Conservation (phyloP, 2,329 filamentous ascomycete species). For the Cryphonectria naterciae region DNA sequence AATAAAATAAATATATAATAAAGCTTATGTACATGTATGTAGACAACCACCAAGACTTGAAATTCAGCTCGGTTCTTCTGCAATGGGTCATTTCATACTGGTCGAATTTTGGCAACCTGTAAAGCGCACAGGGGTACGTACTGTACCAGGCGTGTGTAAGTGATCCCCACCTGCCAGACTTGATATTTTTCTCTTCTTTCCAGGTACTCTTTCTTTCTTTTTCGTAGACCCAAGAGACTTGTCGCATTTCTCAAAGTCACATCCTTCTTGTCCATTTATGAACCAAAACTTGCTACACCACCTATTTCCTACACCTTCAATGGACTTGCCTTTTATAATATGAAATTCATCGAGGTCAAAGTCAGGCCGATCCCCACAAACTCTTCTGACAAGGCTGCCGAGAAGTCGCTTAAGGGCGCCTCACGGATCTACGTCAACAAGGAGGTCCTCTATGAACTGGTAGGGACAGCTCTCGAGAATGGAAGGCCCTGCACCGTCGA, state of each 20-base stretch:
- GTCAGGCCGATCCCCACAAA: constrained; percentile 44
- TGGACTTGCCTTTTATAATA: neutral
- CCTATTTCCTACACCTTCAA: neutral
- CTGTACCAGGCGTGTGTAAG: constrained; percentile 21
- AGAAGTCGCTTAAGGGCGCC: constrained; percentile 49
- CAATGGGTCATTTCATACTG: neutral
- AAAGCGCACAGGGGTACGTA: neutral
- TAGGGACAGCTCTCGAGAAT: constrained; percentile 45
- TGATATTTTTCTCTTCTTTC: constrained; percentile 16
- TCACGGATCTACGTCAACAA: constrained; percentile 54
- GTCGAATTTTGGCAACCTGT: neutral
- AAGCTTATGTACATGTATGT: too few species aligned
- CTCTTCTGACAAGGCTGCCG: constrained; percentile 42
- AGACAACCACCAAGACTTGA: neutral
- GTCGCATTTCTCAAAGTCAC: neutral
- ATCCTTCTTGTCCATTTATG: neutral
- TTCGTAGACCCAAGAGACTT: neutral
- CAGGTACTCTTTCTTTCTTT: too few species aligned
- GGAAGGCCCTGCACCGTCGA: constrained; percentile 41
- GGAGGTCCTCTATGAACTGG: constrained; percentile 50
- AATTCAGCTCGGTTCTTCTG: neutral
- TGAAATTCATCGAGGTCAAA: constrained; percentile 38
- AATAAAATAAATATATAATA: too few species aligned
- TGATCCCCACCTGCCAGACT: constrained; percentile 11
- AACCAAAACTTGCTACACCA: too few species aligned